Base-by-base conservation (phyloP, 208 protist species). In the Strigomonas culicis region DNA sequence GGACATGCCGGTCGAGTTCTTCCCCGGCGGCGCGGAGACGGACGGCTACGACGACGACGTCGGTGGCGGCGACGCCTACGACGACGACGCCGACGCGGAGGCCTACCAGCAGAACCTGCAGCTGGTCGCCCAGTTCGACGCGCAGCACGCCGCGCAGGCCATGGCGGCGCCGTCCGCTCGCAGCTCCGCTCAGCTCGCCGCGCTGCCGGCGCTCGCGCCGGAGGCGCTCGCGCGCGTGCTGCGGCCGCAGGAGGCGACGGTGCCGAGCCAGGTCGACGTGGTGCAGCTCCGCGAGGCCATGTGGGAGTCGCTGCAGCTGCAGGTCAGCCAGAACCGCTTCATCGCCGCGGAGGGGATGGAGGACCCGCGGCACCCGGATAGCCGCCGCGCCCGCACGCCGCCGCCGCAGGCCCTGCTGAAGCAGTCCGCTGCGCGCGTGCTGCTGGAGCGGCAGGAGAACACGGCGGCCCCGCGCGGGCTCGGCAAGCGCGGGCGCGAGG, bases 251-350 rank as follows among this genome's bases (percentile, higher is more conserved):
- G 76, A 90, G 76, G 84, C 84, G 43, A 86, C 77, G 27, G 68
- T 90, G 36, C 79, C 86, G 19, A 86, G 66, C n/a, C 84, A 93
- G 74, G 82, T 96, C 19, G 88, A 96, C 58, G 90, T 96, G 47
- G 82, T 88, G 58, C 56, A 65, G 59, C 75, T 96, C 41, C 85
- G 86, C 17, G 70, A 84, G 68, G 63, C 65, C 59, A 94, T 96
- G 90, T 96, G 90, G 88, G 61, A 61, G 55, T 74, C 77, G 2
- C 63, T 95, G 49, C 67, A 78, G 59, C 63, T 72, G 11, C 69
- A 70, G 28, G 72, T 87, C 43, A 19, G 53, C 15, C 57, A 25
- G 25, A 76, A 80, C 51, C 66, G 63, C 36, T 47, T 53, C 52
- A 57, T 62, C 34, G 30, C 47, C 43, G 52, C 25, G 4, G 52